A percentile compares a stretch with the other conserved stretches of the same genome.
Conservation (phyloP, 805 yeast species). For the Cephaloascus fragrans region DNA sequence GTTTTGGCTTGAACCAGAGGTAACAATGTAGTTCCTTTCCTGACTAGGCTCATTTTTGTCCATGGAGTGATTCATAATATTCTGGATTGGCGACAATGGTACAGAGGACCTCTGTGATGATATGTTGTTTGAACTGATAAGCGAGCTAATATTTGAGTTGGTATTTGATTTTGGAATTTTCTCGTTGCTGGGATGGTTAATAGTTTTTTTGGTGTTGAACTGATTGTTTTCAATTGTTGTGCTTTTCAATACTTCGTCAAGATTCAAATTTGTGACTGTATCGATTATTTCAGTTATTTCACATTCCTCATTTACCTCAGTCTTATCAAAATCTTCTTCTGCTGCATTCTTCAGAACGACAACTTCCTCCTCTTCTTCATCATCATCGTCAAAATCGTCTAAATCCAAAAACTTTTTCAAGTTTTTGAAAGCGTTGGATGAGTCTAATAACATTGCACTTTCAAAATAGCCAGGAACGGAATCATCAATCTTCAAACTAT, state of each 20-base stretch:
- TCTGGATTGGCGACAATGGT: neutral
- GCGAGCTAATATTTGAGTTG: no score
- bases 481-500: slow-evolving; percentile 43
- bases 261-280: neutral
- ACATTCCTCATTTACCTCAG: neutral
- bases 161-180: neutral
- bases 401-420: slow-evolving; percentile 30
- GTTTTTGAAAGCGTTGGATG: slow-evolving; percentile 33
- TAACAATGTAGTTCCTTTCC: neutral
- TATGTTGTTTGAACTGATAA: neutral
- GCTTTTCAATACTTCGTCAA: neutral
- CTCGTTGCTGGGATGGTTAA: neutral
- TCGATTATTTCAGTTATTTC: neutral
- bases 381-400: neutral
- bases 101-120: neutral
- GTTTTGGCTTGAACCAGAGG: neutral
- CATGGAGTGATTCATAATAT: neutral
- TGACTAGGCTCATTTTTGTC: neutral
- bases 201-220: no score
- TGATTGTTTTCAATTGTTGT: neutral
- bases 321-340: neutral
- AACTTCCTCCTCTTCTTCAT: slow-evolving; percentile 1
- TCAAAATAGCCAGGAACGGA: slow-evolving; percentile 56
- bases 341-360: no score
- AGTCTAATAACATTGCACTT: slow-evolving; percentile 41